Evolutionary conservation across 805 yeast species (phyloP).

Genomic region (Yarrowia osloensis): DNA sequence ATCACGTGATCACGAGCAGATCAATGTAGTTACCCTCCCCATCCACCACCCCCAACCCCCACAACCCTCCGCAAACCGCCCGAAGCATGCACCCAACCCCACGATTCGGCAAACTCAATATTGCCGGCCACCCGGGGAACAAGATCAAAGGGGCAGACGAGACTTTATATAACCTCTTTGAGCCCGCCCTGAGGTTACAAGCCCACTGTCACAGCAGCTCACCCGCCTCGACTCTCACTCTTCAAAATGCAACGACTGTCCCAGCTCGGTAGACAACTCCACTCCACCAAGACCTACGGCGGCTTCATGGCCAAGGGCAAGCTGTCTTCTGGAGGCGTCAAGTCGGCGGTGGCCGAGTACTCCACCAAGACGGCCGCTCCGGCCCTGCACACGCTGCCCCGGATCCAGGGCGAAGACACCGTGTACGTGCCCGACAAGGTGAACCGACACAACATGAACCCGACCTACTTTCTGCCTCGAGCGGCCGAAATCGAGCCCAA

Average conservation of each 20-base stretch:
- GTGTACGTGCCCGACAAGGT: conserved; percentile 30
- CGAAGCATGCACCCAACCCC: conserved; percentile 17
- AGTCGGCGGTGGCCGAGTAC: background rate
- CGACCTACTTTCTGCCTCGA: conserved; percentile 43
- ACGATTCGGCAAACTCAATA: conserved; percentile 13
- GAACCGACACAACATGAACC: conserved; percentile 42
- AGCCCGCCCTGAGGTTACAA: background rate
- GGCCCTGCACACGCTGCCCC: conserved; percentile 3
- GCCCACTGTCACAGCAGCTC: background rate
- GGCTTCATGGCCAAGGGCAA: conserved; percentile 29
- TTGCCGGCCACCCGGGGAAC: conserved; percentile 20
- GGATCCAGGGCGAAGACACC: conserved; percentile 4
- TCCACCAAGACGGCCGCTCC: background rate
- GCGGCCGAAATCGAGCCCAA: conserved; percentile 44
- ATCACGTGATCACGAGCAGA: too few relatives aligned
- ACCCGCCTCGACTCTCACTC: background rate
- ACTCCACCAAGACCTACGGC: conserved; percentile 19
- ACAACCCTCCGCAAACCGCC: background rate
- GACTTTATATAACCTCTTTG: too few relatives aligned
- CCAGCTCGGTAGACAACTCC: conserved; percentile 21
- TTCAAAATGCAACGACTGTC: conserved; percentile 27
- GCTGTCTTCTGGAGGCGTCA: conserved; percentile 12
- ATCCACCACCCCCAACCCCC: background rate
- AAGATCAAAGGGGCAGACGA: too few relatives aligned
- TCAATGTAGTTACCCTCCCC: too few relatives aligned